A percentile compares a stretch with the other conserved stretches of the same genome.
These are phyloP conservation scores for Gonium pectorale DNA, from an alignment of 139 green algal species.

Conservation along the genomic window DNA sequence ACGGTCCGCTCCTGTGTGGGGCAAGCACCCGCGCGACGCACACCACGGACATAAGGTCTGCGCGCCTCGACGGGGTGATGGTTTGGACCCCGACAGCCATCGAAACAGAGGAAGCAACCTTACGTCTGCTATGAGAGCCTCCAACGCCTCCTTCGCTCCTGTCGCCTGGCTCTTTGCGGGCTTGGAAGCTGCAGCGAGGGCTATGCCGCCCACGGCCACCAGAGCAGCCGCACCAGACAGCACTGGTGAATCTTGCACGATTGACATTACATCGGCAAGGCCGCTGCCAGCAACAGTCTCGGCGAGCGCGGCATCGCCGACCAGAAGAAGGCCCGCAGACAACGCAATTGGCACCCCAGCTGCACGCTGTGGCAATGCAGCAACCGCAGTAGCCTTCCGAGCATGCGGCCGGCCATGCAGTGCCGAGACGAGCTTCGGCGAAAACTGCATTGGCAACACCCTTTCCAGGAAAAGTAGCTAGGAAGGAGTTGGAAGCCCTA, in stretches of 20 bases:
- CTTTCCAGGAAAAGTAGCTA: too few relatives aligned
- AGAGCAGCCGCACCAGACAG: neutral
- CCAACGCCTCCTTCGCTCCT: neutral
- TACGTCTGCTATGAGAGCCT: neutral
- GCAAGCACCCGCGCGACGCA: too few relatives aligned
- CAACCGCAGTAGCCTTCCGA: too few relatives aligned
- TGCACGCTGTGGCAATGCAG: too few relatives aligned
- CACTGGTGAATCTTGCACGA: neutral
- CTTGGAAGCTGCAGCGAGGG: neutral
- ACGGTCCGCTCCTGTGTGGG: neutral
- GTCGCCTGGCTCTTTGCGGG: neutral
- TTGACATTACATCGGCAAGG: neutral
- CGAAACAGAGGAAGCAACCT: neutral
- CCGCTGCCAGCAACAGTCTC: constrained; percentile 6
- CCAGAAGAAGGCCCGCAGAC: too few relatives aligned
- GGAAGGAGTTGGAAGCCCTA: too few relatives aligned
- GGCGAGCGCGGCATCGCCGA: neutral
- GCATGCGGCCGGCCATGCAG: too few relatives aligned
- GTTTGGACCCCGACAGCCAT: neutral
- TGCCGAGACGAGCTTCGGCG: too few relatives aligned
- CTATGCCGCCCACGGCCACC: neutral
- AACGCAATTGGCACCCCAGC: too few relatives aligned
- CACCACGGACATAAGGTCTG: neutral
- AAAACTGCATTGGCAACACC: too few relatives aligned
- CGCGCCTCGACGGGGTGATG: neutral